Evolutionary conservation across 805 yeast genomes (phyloP), one percentile per base, ranked within the genome.

Genomic region (Suhomyces canberraensis): DNA sequence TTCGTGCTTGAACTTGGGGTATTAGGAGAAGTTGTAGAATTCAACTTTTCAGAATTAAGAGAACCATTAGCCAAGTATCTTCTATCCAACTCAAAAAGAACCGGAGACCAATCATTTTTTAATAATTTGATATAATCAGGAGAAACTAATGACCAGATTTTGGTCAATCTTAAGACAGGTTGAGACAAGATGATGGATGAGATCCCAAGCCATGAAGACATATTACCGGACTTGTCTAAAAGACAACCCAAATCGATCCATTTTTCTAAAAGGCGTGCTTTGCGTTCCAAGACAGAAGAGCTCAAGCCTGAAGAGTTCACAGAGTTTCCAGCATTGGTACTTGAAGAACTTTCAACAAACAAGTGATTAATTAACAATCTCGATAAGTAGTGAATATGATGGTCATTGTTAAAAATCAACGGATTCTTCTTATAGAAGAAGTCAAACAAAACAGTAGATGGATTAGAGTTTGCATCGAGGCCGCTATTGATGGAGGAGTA

Each of bases 201-300:
- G 47, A 91, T 79, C 0, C 96, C 95, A 16, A 88, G 65, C 97
- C 97, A 91, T 20, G 93, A 81, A 0, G 89, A 90, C 90, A 88
- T 87, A 55, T 91, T 95, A 33, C 98, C 98, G 20, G 76, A 65
- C 41, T 76, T 76, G 51, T 87, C 93, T 43, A 91, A 75, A 18
- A 69, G 64, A 44, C 83, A 78, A 3, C 96, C 98, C 29, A 91
- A 67, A 42, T 79, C 79, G 29, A 90, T 84, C 98, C 98, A 91
- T 53, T 79, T 82, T 31, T 79, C 78, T 25, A 91, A 57, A 3
- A 89, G 51, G 28, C 74, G 61, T 0, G 95, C 95, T 40, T 93
- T 72, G 20, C 58, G 55, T 40, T 66, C 75, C 15, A 59, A 46
- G 9, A 40, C 36, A 2, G 57, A 42, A 8, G 54, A 42, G 22